Evolutionary conservation across 176 grass and related monocot species (phyloP), one percentile per base, ranked within the genome.

Genomic region (Saccharum spontaneum): DNA sequence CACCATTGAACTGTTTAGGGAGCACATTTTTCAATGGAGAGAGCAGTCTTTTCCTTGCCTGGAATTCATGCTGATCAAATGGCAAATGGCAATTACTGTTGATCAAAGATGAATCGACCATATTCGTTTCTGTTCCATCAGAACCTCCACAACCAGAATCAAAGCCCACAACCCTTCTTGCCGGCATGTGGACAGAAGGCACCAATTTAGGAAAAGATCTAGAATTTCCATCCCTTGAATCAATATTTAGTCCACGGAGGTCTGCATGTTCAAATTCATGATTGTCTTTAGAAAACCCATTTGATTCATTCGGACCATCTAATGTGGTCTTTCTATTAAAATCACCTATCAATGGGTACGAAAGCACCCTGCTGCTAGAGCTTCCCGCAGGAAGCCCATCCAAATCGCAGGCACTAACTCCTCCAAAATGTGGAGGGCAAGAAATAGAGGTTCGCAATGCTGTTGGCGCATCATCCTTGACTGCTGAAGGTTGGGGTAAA

Each of bases 101-200:
- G 23, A 20, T 50, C 26, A 75, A 50, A 76, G 81, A 89, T 49
- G 77, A 77, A 89, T 74, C 28, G 26, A 65, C 81, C 55, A 22
- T 67, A 67, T 83, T 45, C 39, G 68, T 15, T 59, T 38, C 48
- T 67, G 63, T 52, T 75, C 6, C 74, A 50, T 79, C 82, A 85
- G 79, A 79, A 43, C 78, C 68, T 71, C 73, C 75, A 80, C 17
- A 83, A 54, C 70, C 12, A 41, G 94, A 97, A 82, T 86, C 79
- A 85, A 99, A 99, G 66, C 97, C 97, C 71, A 94, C 88, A 57
- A 99, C 84, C 59, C 94, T 85, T 59, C 84, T 89, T 45, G 75
- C 66, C 17, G 93, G 90, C 77, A 76, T 79, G 76, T 76, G 74
- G 28, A 80, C 62, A 90, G 30, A 34, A 63, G 84, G 67, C 10